Evolutionary conservation across 805 yeast genomes (phyloP).

Genomic region (Crinitomyces ghanaensis): DNA sequence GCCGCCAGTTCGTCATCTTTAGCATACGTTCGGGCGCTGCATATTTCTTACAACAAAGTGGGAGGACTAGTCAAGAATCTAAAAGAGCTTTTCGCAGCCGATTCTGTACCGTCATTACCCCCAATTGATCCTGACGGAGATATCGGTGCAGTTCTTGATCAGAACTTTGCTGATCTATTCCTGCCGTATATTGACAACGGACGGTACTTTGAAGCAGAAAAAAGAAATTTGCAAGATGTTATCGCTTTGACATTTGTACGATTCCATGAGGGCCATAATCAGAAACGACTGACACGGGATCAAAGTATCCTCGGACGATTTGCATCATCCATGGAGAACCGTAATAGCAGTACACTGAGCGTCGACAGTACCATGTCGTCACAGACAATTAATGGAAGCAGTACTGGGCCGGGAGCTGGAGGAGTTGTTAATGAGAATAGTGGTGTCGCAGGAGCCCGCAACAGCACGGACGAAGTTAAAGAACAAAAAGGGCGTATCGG

Average conservation of each 20-base stretch:
- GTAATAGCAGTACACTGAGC: no score
- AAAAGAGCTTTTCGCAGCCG: slow-evolving; percentile 41
- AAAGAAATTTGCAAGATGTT: slow-evolving; percentile 45
- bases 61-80: slow-evolving; percentile 53
- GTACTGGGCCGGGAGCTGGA: slow-evolving; percentile 12
- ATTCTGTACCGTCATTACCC: no score
- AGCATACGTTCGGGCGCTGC: slow-evolving; percentile 66
- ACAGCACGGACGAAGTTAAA: slow-evolving; percentile 12
- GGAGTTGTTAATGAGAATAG: slow-evolving; percentile 1
- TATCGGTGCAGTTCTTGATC: slow-evolving; percentile 46
- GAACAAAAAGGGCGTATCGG: slow-evolving; percentile 24
- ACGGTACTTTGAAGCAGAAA: slow-evolving; percentile 61
- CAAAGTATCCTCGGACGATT: slow-evolving; percentile 16
- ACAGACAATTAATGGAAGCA: background rate
- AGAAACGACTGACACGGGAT: slow-evolving; percentile 26
- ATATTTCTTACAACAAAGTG: slow-evolving; percentile 49
- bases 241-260: slow-evolving; percentile 32
- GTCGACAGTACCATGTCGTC: no score
- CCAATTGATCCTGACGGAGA: slow-evolving; percentile 32
- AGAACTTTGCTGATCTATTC: slow-evolving; percentile 61
- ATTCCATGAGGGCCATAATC: slow-evolving; percentile 34
- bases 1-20: slow-evolving; percentile 48
- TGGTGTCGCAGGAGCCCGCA: no score
- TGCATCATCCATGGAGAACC: slow-evolving; percentile 8
- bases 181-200: slow-evolving; percentile 54